Percentiles rank a stretch among this genome's conserved stretches.
Conservation (phyloP, 2,329 filamentous ascomycete species). For the Aplosporella prunicola region DNA sequence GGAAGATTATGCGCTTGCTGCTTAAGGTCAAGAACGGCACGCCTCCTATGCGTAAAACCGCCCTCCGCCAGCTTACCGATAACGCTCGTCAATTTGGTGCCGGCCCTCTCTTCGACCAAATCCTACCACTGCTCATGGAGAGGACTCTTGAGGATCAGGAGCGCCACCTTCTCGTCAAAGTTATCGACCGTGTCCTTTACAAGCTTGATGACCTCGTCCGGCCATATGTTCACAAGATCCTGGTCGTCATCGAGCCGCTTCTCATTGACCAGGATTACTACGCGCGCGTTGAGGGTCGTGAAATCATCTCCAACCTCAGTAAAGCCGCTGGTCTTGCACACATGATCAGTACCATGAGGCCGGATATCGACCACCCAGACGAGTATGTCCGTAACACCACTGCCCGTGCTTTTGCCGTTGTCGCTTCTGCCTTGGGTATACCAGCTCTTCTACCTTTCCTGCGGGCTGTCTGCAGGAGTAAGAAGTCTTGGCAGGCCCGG, state of each 20-base stretch:
- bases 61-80: conserved; percentile 90
- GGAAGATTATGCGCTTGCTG: conserved; percentile 94
- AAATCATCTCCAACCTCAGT: conserved; percentile 96
- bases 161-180: conserved; percentile 94
- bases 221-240: conserved; percentile 94
- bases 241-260: conserved; percentile 97
- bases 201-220: conserved; percentile 95
- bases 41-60: conserved; percentile 96
- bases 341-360: conserved; percentile 99
- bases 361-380: conserved; percentile 96
- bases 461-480: conserved; percentile 89
- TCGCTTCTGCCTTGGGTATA: conserved; percentile 91
- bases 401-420: conserved; percentile 90
- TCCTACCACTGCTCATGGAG: conserved; percentile 93
- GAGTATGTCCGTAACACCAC: conserved; percentile 98
- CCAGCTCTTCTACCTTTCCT: conserved; percentile 91
- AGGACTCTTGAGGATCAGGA: conserved; percentile 97
- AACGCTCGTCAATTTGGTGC: conserved; percentile 95
- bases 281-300: conserved; percentile 91
- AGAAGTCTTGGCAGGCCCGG: conserved; percentile 97
- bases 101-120: conserved; percentile 91
- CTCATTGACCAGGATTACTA: conserved; percentile 99
- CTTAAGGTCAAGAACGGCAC: conserved; percentile 99
- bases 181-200: conserved; percentile 96
- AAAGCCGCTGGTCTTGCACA: conserved; percentile 95